Evolutionary conservation across 169 alveolate genomes (phyloP).

Genomic region (Perkinsus marinus): DNA sequence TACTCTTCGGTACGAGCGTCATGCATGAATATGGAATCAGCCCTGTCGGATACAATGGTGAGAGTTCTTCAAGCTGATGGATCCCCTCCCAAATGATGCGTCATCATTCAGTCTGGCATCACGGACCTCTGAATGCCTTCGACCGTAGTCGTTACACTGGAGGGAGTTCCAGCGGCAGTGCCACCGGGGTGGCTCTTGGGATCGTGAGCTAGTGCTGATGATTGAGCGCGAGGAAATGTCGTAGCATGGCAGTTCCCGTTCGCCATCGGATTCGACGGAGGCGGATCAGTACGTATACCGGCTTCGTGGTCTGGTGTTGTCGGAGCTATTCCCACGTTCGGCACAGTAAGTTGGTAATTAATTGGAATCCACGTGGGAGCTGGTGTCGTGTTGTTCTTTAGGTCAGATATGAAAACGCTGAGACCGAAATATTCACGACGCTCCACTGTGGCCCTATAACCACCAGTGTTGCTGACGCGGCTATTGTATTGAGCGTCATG

Average conservation of each 20-base stretch:
- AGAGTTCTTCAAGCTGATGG: background rate
- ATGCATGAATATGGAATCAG: too few relatives aligned
- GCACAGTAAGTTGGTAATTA: background rate
- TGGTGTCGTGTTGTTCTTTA: background rate
- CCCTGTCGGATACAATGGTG: too few relatives aligned
- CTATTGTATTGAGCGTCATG: background rate
- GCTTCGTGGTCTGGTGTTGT: background rate
- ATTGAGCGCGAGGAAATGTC: background rate
- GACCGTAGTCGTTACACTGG: background rate
- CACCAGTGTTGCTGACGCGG: background rate
- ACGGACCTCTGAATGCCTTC: background rate
- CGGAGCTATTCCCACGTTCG: background rate
- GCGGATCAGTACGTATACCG: background rate
- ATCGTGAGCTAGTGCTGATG: background rate
- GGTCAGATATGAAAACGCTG: background rate
- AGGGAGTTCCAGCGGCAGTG: background rate
- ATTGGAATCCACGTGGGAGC: background rate
- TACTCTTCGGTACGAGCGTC: too few relatives aligned
- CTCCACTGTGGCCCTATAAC: background rate
- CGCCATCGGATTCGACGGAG: background rate
- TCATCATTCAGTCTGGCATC: background rate
- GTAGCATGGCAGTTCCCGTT: background rate
- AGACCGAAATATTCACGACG: background rate
- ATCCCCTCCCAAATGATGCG: background rate
- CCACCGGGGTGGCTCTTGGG: background rate